A percentile compares a stretch with the other conserved stretches of the same genome.
These are phyloP conservation scores for Coleophoma cylindrospora DNA, from an alignment of 2,329 filamentous ascomycete species.

Conservation along the genomic window DNA sequence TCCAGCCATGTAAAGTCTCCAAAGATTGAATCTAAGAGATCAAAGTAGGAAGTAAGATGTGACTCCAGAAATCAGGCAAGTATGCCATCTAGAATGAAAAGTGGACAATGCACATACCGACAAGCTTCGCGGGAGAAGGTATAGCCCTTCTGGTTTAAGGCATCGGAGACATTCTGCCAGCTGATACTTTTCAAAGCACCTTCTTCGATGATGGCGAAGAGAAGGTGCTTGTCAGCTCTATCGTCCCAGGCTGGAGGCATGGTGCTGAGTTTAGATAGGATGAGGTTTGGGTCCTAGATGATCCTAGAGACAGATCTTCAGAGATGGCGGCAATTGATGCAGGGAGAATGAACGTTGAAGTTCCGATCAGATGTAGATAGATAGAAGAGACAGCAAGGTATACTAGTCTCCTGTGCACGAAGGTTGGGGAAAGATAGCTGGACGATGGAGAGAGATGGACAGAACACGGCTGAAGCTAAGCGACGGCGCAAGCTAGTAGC, in stretches of 20 bases:
- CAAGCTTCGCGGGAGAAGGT: slow-evolving; percentile 23
- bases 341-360: not conserved
- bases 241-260: slow-evolving; percentile 17
- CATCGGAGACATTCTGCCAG: slow-evolving; percentile 16
- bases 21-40: too few species aligned
- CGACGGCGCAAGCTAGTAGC: too few species aligned
- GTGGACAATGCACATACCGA: slow-evolving; percentile 15
- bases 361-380: too few species aligned
- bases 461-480: not conserved
- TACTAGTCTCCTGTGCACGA: too few species aligned
- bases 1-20: too few species aligned
- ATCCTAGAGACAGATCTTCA: too few species aligned
- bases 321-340: too few species aligned
- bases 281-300: too few species aligned
- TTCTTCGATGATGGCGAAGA: slow-evolving; percentile 22
- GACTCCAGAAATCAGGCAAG: not conserved
- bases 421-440: not conserved
- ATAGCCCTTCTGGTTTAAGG: slow-evolving; percentile 17
- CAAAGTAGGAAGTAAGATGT: too few species aligned
- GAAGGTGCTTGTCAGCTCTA: slow-evolving; percentile 20
- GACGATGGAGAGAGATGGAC: not conserved
- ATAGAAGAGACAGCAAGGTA: not conserved
- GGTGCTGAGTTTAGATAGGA: slow-evolving; percentile 4
- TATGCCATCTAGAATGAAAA: not conserved
- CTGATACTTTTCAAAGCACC: slow-evolving; percentile 16